Conservation (phyloP, 2,329 filamentous ascomycete genomes). For the Venturia aucupariae region DNA sequence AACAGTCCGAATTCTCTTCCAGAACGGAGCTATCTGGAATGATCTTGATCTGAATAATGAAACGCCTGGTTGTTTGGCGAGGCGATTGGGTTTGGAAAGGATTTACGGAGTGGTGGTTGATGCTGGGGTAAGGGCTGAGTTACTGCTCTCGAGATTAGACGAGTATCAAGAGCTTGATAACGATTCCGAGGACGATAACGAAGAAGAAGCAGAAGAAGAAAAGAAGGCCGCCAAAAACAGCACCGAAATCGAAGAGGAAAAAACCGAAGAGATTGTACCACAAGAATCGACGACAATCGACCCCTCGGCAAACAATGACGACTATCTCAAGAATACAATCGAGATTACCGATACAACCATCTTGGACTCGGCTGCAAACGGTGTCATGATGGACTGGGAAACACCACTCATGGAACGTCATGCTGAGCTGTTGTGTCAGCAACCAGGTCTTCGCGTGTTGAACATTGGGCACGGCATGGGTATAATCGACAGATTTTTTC, state of each 20-base stretch:
- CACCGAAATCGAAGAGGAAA: constrained; percentile 21
- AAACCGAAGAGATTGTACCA: constrained; percentile 18
- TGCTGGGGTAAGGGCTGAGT: constrained; percentile 81
- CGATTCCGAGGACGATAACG: constrained; percentile 41
- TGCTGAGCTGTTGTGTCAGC: constrained; percentile 33
- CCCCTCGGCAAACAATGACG: constrained; percentile 29
- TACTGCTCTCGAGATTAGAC: constrained; percentile 73
- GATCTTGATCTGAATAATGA: constrained; percentile 79
- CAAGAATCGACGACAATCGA: constrained; percentile 22
- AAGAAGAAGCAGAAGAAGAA: constrained; percentile 36
- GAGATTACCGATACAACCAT: constrained; percentile 39
- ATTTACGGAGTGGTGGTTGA: constrained; percentile 80
- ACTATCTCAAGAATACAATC: constrained; percentile 39
- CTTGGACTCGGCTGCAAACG: constrained; percentile 40
- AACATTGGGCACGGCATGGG: constrained; percentile 45
- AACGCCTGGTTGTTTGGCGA: constrained; percentile 83
- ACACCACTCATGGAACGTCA: constrained; percentile 39
- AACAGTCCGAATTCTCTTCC: constrained; percentile 66
- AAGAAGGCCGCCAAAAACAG: constrained; percentile 15
- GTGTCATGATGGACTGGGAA: constrained; percentile 47
- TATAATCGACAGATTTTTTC: constrained; percentile 40
- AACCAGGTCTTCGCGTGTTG: constrained; percentile 34
- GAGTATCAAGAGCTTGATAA: constrained; percentile 67
- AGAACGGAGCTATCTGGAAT: constrained; percentile 95
- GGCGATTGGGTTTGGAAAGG: constrained; percentile 53